These are phyloP conservation scores for Pyrus communis DNA, from an alignment of 306 rosid species.

Conservation along the genomic window DNA sequence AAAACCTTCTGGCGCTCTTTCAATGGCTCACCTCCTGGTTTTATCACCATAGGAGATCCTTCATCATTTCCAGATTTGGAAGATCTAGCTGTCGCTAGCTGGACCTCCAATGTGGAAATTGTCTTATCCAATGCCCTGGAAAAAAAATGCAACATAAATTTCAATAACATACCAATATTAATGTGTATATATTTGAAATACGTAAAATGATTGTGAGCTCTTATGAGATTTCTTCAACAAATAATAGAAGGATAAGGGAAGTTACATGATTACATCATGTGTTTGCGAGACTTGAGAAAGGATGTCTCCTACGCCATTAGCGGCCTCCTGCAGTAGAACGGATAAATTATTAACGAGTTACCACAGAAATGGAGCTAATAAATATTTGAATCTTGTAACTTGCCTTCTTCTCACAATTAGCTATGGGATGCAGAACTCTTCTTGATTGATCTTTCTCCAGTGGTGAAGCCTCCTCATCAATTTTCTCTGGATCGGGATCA, in stretches of 20 bases:
- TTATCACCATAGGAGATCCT: constrained; percentile 35
- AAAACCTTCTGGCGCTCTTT: constrained; percentile 45
- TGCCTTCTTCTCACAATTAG: constrained; percentile 45
- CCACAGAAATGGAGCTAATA: not conserved
- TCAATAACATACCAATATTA: not conserved
- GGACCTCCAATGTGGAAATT: constrained; percentile 49
- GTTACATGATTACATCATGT: constrained; percentile 47
- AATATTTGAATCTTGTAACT: constrained; percentile 4
- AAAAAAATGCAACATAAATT: not conserved
- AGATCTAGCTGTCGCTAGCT: constrained; percentile 56
- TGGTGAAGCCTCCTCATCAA: constrained; percentile 25
- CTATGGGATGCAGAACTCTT: constrained; percentile 19
- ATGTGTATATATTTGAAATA: not conserved
- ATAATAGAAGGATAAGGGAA: not conserved
- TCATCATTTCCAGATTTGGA: constrained; percentile 22
- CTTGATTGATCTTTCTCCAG: constrained; percentile 21
- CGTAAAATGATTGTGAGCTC: not conserved
- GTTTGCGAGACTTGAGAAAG: constrained; percentile 48
- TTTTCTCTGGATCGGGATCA: constrained; percentile 24
- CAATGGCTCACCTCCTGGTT: constrained; percentile 14
- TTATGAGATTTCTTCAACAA: not conserved
- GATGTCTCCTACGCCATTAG: constrained; percentile 37
- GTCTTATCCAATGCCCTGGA: constrained; percentile 50
- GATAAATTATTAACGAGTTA: constrained; percentile 5
- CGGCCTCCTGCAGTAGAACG: constrained; percentile 26